phyloP scores from a whole-genome alignment of 805 yeast genomes.

The Ogataea parapolymorpha region DNA sequence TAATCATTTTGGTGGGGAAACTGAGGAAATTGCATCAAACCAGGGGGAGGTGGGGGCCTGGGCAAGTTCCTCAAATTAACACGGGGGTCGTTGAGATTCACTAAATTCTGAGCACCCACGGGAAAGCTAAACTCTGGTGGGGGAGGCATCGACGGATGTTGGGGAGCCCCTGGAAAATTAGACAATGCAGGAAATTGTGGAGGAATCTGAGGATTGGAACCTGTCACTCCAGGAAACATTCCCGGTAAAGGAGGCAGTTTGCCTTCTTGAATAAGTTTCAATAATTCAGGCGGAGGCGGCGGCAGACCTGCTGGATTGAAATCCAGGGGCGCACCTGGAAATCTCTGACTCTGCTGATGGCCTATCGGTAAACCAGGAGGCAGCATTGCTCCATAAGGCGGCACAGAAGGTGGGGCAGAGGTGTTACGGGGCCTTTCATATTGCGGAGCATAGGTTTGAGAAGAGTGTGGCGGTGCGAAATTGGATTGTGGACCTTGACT shows the following conservation, averaged over 20 bases:
- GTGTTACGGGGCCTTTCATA: too few species aligned
- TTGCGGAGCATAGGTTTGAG: too few species aligned
- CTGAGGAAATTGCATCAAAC: neutral
- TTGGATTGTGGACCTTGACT: neutral
- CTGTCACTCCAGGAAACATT: conserved; percentile 13
- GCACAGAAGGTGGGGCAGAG: neutral
- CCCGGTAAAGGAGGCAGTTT: conserved; percentile 30
- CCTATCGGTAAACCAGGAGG: neutral
- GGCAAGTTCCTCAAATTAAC: neutral
- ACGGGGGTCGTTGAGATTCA: neutral
- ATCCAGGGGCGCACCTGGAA: conserved; percentile 13
- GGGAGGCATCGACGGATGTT: neutral
- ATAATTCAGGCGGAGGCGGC: conserved; percentile 30
- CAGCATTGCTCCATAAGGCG: neutral
- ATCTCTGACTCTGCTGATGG: conserved; percentile 3
- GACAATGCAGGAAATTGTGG: neutral
- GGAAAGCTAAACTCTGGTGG: conserved; percentile 8
- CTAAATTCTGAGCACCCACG: neutral
- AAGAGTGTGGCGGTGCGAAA: neutral
- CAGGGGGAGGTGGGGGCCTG: neutral
- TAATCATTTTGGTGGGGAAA: neutral
- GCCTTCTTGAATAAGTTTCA: conserved; percentile 27
- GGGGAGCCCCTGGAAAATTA: neutral
- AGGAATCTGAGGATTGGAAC: neutral
- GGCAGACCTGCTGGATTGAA: conserved; percentile 17